Evolutionary conservation across 164 flowering plant species (phyloP).

Genomic region (Chimonanthus salicifolius): DNA sequence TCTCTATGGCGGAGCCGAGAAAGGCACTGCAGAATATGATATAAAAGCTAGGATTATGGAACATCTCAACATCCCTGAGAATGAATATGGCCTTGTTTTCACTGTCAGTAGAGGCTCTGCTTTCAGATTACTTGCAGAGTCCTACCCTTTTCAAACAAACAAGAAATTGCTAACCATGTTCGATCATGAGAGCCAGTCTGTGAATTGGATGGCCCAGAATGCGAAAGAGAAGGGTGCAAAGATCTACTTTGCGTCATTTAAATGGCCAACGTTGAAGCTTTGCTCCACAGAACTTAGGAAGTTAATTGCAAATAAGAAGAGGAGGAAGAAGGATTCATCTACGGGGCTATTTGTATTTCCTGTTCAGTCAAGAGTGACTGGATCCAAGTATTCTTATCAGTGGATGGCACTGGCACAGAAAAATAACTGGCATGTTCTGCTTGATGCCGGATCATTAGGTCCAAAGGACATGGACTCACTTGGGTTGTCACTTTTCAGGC

Average conservation of each 20-base stretch:
- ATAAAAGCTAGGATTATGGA: slow-evolving; percentile 64
- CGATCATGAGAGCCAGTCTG: slow-evolving; percentile 76
- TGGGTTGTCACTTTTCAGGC: slow-evolving; percentile 76
- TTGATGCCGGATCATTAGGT: slow-evolving; percentile 86
- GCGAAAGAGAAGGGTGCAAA: slow-evolving; percentile 66
- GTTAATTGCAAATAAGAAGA: slow-evolving; percentile 39
- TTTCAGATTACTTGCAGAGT: slow-evolving; percentile 70
- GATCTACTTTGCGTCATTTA: slow-evolving; percentile 51
- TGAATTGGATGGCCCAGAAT: slow-evolving; percentile 58
- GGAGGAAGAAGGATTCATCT: slow-evolving; percentile 48
- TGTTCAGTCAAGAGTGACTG: slow-evolving; percentile 83
- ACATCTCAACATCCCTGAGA: slow-evolving; percentile 66
- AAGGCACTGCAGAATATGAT: slow-evolving; percentile 46
- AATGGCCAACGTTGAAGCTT: slow-evolving; percentile 63
- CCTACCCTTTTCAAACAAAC: slow-evolving; percentile 68
- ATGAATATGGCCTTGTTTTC: slow-evolving; percentile 74
- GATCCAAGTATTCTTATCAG: slow-evolving; percentile 68
- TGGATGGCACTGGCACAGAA: slow-evolving; percentile 92
- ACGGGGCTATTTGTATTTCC: slow-evolving; percentile 82
- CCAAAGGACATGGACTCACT: slow-evolving; percentile 94
- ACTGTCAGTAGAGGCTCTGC: slow-evolving; percentile 81
- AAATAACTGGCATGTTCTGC: slow-evolving; percentile 86
- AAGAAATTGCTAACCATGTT: slow-evolving; percentile 64
- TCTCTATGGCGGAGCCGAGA: slow-evolving; percentile 61
- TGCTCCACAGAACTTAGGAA: slow-evolving; percentile 48